Evolutionary conservation across 768 basidiomycete genomes (phyloP).

Genomic region (Trametes sanguinea): DNA sequence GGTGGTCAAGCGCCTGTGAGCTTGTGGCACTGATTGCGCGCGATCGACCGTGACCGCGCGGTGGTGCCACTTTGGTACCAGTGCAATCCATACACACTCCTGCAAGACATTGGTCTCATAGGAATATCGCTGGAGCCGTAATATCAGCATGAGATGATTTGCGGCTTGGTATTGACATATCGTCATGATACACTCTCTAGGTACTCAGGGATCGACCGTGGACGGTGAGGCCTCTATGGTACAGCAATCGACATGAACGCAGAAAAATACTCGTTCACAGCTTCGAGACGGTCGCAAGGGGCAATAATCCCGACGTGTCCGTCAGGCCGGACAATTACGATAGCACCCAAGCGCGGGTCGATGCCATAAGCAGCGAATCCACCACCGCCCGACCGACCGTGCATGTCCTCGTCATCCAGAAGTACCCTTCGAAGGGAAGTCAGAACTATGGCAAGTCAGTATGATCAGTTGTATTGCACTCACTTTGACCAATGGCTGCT

Average conservation of each 20-base stretch:
- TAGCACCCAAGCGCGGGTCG: conserved; percentile 41
- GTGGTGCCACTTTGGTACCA: too few species aligned
- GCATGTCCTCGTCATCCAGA: conserved; percentile 55
- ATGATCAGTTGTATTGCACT: conserved; percentile 10
- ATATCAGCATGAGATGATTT: too few species aligned
- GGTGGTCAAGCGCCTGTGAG: too few species aligned
- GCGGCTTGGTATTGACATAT: too few species aligned
- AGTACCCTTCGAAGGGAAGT: conserved; percentile 45
- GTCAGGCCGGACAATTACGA: conserved; percentile 63
- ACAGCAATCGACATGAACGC: conserved; percentile 39
- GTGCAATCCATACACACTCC: too few species aligned
- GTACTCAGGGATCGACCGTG: too few species aligned
- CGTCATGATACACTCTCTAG: too few species aligned
- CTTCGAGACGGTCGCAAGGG: conserved; percentile 43
- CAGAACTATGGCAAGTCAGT: not conserved
- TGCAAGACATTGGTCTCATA: too few species aligned
- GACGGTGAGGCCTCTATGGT: too few species aligned
- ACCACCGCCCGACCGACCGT: conserved; percentile 48
- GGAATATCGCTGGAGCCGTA: too few species aligned
- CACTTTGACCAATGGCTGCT: conserved; percentile 64
- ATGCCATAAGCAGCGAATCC: conserved; percentile 63
- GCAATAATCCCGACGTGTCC: conserved; percentile 66
- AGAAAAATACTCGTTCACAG: conserved; percentile 49
- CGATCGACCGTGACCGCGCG: too few species aligned
- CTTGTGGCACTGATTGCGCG: too few species aligned